These are phyloP conservation scores for Carpinus viminea DNA, from an alignment of 306 rosid species.

Conservation along the genomic window DNA sequence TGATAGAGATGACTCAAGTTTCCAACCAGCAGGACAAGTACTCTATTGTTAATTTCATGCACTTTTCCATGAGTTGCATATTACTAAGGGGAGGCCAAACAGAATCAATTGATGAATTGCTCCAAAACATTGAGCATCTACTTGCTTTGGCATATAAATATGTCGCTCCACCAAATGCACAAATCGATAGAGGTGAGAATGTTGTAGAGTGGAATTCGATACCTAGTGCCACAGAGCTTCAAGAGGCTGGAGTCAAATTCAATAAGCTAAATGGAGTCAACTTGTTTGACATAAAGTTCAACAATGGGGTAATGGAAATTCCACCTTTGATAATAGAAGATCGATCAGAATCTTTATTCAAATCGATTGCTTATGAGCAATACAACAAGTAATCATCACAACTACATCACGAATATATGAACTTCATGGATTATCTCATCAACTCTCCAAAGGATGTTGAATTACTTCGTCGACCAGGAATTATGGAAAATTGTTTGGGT, in stretches of 20 bases:
- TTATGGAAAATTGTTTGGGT: background rate
- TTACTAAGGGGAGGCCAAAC: too few species aligned
- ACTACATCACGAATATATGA: background rate
- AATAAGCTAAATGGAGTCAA: background rate
- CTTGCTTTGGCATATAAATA: background rate
- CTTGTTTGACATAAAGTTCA: background rate
- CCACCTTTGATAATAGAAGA: background rate
- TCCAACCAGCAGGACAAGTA: too few species aligned
- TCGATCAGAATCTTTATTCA: too few species aligned
- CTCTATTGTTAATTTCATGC: too few species aligned
- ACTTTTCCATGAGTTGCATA: too few species aligned
- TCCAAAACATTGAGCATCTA: background rate
- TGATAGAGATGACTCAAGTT: background rate
- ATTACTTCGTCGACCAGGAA: background rate
- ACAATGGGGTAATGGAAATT: background rate
- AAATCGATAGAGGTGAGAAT: too few species aligned
- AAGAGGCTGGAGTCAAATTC: background rate
- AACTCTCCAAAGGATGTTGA: background rate
- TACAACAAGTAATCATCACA: background rate
- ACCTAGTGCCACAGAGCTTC: background rate
- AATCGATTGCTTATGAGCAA: slow-evolving; percentile 1
- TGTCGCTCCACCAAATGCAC: background rate
- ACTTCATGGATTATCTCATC: background rate
- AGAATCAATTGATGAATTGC: too few species aligned
- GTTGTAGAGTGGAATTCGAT: background rate